Base-by-base conservation (phyloP, 1,139 yeast species). In the Debaryomyces fabryi region DNA sequence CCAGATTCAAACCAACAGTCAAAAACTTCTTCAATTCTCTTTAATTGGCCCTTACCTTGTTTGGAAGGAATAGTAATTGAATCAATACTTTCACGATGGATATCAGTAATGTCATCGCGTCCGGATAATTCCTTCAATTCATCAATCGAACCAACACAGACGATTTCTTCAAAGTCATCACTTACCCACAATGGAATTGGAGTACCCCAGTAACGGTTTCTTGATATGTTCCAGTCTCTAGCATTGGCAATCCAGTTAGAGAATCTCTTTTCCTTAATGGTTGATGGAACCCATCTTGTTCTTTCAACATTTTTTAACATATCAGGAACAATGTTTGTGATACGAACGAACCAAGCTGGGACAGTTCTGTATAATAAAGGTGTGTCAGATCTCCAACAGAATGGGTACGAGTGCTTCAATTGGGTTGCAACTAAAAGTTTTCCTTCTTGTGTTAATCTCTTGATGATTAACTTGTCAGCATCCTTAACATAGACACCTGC, bases 1-100 rank as follows among this genome's bases (percentile, higher is more conserved):
- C 99, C 99, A 29, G 97, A 90, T 76, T 95, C 99, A 65, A 93
- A 95, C 99, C 99, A 95, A 78, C 99, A 95, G 74, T 95, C 99
- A 64, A 95, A 95, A 47, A 95, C 99, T 72, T 93, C 99, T 68
- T 93, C 98, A 54, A 93, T 81, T 79, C 99, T 88, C 69, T 75
- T 87, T 71, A 95, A 82, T 30, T 67, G 74, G 58, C 97, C 97
- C 67, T 90, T 92, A 58, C 99, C 98, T 63, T 80, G 68, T 64
- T 84, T 78, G n/a, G 98, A 92, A 50, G 98, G 98, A 62, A 93
- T 93, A 52, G 97, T 91, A 66, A 93, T 85, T 52, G 85, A 78
- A 65, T 93, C 99, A 63, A 93, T 91, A 61, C 75, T 79, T 63
- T 93, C 98, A 74, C 99, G 90, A 73, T 93, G 99, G 59, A 93